Base-by-base conservation (phyloP, 2,329 filamentous ascomycete genomes). In the Fusarium sp. region DNA sequence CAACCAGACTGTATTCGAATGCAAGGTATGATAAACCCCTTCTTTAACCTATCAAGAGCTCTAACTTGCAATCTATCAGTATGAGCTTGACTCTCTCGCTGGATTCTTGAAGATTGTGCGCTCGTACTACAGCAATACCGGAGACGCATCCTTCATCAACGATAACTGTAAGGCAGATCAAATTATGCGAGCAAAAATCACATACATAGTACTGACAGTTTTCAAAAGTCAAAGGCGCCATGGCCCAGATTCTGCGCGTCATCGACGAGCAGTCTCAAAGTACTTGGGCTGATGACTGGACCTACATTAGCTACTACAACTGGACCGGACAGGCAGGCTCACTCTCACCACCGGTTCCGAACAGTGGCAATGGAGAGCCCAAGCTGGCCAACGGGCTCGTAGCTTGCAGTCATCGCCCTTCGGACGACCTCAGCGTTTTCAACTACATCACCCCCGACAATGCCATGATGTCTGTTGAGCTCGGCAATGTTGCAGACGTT, bases 381-480 rank as follows among this genome's bases (percentile, higher is more conserved):
- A 61, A 57, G 11, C n/a, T 61, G 0, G 57, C 47, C 0, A 61
- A 61, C 15, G 58, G 58, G 0, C 57, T 61, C 1, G 58, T 61
- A 0, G 57, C 57, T 0, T 61, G 57, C 1, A 61, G 58, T 1
- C 58, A 61, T 7, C 58, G 58, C 2, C 58, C 58, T 1, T 61
- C 58, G 1, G 58, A 61, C 7, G 58, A 61, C 1, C 2, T 61
- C 1, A 15, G 25, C 1, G 47, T 61, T 0, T 61, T 61, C 9
- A 61, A 61, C 35, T 61, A 52, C 17, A 57, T 61, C n/a, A 61
- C 58, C 2, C 57, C 58, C 0, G 58, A 61, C 1, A 61, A 61
- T 11, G 58, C 58, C 2, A 61, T 61, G 58, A 53, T 61, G 51
- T 61, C 58, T 0, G 58, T 61, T 0, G 58, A 61, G 9, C 47